Conservation (phyloP, 345 rosid species). For the Psidium friedrichsthalianum region DNA sequence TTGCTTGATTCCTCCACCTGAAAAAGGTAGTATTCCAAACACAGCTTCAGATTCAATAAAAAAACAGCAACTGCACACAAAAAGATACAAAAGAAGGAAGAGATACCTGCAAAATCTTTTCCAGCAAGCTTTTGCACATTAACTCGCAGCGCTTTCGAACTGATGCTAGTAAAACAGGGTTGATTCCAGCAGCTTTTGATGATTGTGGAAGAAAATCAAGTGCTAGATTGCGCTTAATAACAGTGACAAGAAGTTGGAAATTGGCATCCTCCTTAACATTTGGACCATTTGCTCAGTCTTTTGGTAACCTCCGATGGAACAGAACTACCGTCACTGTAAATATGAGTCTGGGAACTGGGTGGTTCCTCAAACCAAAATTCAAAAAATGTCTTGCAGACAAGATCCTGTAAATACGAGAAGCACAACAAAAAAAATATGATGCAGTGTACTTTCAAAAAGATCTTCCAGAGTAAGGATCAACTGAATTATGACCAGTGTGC, state of each 20-base stretch:
- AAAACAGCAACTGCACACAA: background rate
- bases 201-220: conserved; percentile 95
- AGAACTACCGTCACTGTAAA: conserved; percentile 74
- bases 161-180: conserved; percentile 70
- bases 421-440: background rate
- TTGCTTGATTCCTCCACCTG: conserved; percentile 85
- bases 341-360: conserved; percentile 54
- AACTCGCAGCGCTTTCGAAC: conserved; percentile 90
- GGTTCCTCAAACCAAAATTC: conserved; percentile 99
- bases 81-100: background rate
- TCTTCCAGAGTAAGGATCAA: background rate
- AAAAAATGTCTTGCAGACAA: conserved; percentile 96
- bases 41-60: conserved; percentile 2
- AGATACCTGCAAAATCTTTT: conserved; percentile 84
- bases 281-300: conserved; percentile 96
- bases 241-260: conserved; percentile 79
- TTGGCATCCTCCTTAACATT: conserved; percentile 60
- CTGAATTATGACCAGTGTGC: background rate
- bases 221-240: conserved; percentile 80
- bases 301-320: conserved; percentile 81
- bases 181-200: conserved; percentile 93
- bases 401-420: conserved; percentile 47
- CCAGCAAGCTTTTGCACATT: conserved; percentile 95
- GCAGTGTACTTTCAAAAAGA: background rate
- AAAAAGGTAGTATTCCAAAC: conserved; percentile 3